phyloP scores from a whole-genome alignment of 202 grass and related monocot species.

The Schoenoplectus tabernaemontani region DNA sequence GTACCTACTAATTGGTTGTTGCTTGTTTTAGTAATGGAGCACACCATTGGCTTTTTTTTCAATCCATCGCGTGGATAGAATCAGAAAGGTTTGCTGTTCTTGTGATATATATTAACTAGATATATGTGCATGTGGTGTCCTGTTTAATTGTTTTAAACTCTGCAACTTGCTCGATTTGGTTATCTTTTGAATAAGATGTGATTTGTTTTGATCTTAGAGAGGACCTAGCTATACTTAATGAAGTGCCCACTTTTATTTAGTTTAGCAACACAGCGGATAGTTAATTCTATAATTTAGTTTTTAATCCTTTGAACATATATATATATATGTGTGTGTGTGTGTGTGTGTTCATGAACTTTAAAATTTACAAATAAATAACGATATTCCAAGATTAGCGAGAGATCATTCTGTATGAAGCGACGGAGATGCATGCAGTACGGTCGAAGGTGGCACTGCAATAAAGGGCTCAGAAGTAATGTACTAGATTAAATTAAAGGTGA shows the following conservation, averaged over 20 bases:
- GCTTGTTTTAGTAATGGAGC: slow-evolving; percentile 25
- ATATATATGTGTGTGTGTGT: too few species aligned
- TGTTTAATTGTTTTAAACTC: not conserved
- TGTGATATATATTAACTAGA: not conserved
- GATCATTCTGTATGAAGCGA: not conserved
- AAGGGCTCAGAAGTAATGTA: not conserved
- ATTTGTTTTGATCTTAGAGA: not conserved
- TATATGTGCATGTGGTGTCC: slow-evolving; percentile 3
- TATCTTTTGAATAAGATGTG: slow-evolving; percentile 7
- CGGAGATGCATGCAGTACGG: not conserved
- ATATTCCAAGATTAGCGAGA: not conserved
- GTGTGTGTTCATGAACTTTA: not conserved
- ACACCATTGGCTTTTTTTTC: slow-evolving; percentile 12
- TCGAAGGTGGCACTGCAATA: slow-evolving; percentile 6
- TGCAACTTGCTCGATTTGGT: slow-evolving; percentile 13
- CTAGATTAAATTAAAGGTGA: too few species aligned
- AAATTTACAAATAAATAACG: not conserved
- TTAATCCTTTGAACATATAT: not conserved
- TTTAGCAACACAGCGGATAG: not conserved
- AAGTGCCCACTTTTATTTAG: too few species aligned
- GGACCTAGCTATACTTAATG: too few species aligned
- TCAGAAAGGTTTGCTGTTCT: slow-evolving; percentile 7
- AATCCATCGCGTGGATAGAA: slow-evolving; percentile 14
- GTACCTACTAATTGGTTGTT: not conserved
- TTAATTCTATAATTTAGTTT: not conserved